Base-by-base conservation (phyloP, 2,329 filamentous ascomycete genomes). In the Thermomyces lanuginosus region DNA sequence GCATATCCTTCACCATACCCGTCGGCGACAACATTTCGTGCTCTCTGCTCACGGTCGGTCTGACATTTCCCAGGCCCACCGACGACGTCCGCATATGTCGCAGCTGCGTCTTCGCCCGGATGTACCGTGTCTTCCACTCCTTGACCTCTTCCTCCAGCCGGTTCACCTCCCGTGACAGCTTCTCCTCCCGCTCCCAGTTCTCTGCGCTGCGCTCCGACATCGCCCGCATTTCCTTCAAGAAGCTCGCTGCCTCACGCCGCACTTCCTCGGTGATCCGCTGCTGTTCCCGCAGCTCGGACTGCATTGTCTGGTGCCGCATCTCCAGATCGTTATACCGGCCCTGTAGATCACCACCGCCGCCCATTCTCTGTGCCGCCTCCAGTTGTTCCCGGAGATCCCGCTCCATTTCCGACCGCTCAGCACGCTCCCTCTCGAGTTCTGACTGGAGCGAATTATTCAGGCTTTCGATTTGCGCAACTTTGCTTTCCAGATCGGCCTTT, bases 51-150 rank as follows among this genome's bases (percentile, higher is more conserved):
- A 47, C 48, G 34, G 61, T 55, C 5, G 53, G 42, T 14, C 48
- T 49, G 16, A 55, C 43, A 16, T 60, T 51, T 5, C 66, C 60
- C 22, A 91, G 59, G 8, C 80, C 81, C 34, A 79, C 69, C 0
- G 83, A 89, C 1, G 81, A 81, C 4, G 79, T 74, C 27, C 82
- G 75, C 47, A 92, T 64, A 43, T 68, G 77, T 27, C 84, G 72
- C 25, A 92, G 61, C 50, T 93, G 84, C 2, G 86, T 80, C 58
- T 91, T 93, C 19, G 80, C 68, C 39, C 76, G 77, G 14, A 83
- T 77, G 46, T 93, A 95, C 23, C 84, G 77, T 40, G 76, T 72
- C 46, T 83, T 82, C 89, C 89, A 98, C 26, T 84, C 75, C 29
- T 77, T 76, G 24, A 92, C 72, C 46, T 95, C 83, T 12, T 70